Evolutionary conservation across 2,329 filamentous ascomycete species (phyloP).

Genomic region (Colletotrichum lentis): DNA sequence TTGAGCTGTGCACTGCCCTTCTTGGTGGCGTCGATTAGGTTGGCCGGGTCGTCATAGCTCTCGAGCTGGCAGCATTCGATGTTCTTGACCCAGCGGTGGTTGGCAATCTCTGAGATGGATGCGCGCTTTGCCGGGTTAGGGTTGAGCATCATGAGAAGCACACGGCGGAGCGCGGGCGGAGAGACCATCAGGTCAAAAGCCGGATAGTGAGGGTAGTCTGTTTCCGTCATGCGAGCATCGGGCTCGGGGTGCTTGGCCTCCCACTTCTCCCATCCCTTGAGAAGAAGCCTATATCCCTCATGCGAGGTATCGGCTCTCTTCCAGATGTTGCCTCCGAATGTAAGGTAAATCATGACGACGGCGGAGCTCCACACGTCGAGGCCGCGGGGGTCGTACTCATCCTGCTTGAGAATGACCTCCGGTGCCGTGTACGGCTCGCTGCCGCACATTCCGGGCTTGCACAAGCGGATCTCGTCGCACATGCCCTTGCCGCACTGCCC

Average conservation of each 20-base stretch:
- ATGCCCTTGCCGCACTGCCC: conserved; percentile 79
- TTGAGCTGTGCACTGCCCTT: conserved; percentile 55
- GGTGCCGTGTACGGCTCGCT: conserved; percentile 88
- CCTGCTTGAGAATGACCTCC: conserved; percentile 77
- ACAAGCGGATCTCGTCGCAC: conserved; percentile 70
- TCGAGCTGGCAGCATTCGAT: conserved; percentile 83
- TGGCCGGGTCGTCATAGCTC: conserved; percentile 70
- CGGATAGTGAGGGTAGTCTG: conserved; percentile 70
- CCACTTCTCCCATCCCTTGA: conserved; percentile 74
- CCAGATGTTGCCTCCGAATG: conserved; percentile 79
- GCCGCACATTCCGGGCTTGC: conserved; percentile 82
- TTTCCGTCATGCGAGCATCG: conserved; percentile 57
- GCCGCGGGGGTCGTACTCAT: conserved; percentile 74
- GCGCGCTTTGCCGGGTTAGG: conserved; percentile 77
- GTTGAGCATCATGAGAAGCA: conserved; percentile 84
- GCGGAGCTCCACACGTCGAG: conserved; percentile 88
- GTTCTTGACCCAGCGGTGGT: conserved; percentile 75
- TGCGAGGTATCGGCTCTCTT: conserved; percentile 64
- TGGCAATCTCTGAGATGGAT: conserved; percentile 72
- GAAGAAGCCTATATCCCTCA: conserved; percentile 70
- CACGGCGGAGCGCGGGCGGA: conserved; percentile 72
- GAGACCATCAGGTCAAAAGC: conserved; percentile 72
- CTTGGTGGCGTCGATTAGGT: conserved; percentile 69
- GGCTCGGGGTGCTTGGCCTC: conserved; percentile 60
- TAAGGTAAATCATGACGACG: conserved; percentile 82